Conservation (phyloP, 2,329 filamentous ascomycete genomes). For the Colletotrichum sp. region DNA sequence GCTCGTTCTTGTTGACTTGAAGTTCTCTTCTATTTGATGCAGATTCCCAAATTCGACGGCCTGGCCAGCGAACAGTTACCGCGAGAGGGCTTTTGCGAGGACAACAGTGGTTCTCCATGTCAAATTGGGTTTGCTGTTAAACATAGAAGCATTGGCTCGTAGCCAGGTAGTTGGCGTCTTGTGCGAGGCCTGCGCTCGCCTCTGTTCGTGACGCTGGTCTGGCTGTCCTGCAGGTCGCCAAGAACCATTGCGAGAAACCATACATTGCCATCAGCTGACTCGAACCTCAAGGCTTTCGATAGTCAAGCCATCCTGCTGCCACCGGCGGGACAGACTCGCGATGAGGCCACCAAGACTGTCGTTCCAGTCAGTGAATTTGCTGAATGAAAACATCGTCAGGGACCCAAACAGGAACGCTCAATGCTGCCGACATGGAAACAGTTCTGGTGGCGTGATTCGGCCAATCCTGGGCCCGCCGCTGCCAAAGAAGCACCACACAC, state of each 20-base stretch:
- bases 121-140: no score
- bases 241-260: neutral
- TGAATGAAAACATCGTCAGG: neutral
- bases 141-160: no score
- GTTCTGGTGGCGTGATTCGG: neutral
- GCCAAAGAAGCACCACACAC: neutral
- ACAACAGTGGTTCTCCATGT: neutral
- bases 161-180: no score
- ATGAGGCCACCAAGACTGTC: fast-evolving
- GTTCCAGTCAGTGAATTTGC: neutral
- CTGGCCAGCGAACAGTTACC: neutral
- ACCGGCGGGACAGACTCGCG: neutral
- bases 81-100: neutral
- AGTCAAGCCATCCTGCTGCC: neutral
- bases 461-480: neutral
- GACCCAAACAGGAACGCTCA: neutral
- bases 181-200: no score
- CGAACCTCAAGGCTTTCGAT: neutral
- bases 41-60: neutral
- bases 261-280: neutral
- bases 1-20: neutral
- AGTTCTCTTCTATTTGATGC: neutral
- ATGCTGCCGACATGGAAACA: neutral
- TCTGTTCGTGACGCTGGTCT: neutral
- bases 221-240: neutral